Evolutionary conservation across 257 asterid genomes (phyloP).

Genomic region (Thymus mandschuricus): DNA sequence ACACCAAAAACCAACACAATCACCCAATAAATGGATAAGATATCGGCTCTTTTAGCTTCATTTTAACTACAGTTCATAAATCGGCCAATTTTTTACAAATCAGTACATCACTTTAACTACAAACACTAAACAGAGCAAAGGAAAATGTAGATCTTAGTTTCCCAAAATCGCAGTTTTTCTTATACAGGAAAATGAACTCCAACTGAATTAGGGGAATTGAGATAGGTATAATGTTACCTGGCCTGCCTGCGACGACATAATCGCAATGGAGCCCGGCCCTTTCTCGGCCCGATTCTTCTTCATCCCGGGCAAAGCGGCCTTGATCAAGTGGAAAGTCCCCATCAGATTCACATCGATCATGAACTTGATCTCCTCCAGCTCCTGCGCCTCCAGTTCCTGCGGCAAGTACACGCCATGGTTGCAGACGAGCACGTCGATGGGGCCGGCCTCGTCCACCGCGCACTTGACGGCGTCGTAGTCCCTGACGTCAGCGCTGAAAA

Average conservation of each 20-base stretch:
- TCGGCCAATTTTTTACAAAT: background rate
- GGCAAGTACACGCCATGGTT: constrained; percentile 88
- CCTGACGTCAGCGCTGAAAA: constrained; percentile 87
- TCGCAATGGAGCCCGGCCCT: constrained; percentile 82
- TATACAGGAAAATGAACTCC: background rate
- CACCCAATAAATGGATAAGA: background rate
- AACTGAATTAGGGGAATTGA: background rate
- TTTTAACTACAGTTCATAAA: background rate
- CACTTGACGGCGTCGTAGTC: constrained; percentile 64
- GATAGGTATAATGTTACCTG: constrained; percentile 51
- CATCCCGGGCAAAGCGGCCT: constrained; percentile 94
- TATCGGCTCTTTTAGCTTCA: background rate
- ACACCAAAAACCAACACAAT: background rate
- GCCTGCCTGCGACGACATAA: constrained; percentile 98
- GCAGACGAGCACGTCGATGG: constrained; percentile 83
- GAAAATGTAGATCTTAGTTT: background rate
- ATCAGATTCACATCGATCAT: constrained; percentile 88
- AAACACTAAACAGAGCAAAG: background rate
- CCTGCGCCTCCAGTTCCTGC: constrained; percentile 69
- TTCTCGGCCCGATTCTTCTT: constrained; percentile 64
- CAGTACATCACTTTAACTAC: background rate
- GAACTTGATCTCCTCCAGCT: constrained; percentile 74
- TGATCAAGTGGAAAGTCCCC: constrained; percentile 82
- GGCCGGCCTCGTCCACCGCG: constrained; percentile 71
- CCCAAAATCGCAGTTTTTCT: background rate